Base-by-base conservation (phyloP, 1,284 basidiomycete genomes). In the Ganoderma leucocontextum region DNA sequence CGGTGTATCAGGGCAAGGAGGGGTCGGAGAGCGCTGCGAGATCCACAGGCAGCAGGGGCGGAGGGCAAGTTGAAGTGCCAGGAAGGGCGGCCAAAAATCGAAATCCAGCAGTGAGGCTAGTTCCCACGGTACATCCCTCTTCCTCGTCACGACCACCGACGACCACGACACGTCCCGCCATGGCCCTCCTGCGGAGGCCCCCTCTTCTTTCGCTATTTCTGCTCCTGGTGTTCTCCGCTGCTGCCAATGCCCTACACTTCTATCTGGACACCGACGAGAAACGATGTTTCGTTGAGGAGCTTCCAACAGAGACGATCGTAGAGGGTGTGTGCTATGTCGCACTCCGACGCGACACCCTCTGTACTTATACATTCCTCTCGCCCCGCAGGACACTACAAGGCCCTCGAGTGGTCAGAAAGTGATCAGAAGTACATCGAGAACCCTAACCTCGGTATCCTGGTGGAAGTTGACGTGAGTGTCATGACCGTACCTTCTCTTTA, bases 251-350 rank as follows among this genome's bases (percentile, higher is more conserved):
- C 15, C 89, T 97, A 60, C 95, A 97, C 79, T 95, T 97, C 80
- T 97, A 97, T 77, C 88, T 97, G 68, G 95, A 97, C 78, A 91
- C 94, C n/a, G 91, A 93, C 76, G 94, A 97, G 81, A 91, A 91
- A 78, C 87, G 94, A 72, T 99, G 98, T 81, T 99, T 99, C 83
- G 89, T 98, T 72, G 98, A 99, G 80, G 98, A 99, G 81, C 85
- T 99, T 49, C 97, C 97, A n/a, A 92, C 91, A 17, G 94, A 99
- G 81, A 99, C 98, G 19, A 92, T 98, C 44, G 96, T 99, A 19
- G 96, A 99, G 82, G 97, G 97, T 94, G 73, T 64, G 86, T 66
- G 44, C 60, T 62, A 55, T 60, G 62, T 66, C 53, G 63, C 66
- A 61, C 47, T 44, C 35, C 10, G 52, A 17, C 61, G 52, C 62